Evolutionary conservation across 306 rosid species (phyloP).

Genomic region (Alnus glutinosa): DNA sequence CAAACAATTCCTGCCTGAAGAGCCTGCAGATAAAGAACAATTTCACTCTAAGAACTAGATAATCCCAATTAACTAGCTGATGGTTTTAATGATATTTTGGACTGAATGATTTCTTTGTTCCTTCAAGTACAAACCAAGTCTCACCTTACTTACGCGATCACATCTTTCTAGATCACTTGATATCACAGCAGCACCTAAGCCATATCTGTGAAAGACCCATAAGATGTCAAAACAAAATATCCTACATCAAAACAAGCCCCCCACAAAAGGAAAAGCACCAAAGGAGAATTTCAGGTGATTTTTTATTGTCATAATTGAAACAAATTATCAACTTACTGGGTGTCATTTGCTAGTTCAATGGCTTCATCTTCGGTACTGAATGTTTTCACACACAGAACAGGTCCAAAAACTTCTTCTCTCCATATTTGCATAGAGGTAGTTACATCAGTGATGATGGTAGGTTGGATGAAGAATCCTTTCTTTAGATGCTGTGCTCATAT

Average conservation of each 20-base stretch:
- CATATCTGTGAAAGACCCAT: conserved; percentile 60
- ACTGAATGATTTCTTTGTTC: neutral
- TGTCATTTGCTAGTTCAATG: conserved; percentile 81
- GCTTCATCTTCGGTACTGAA: conserved; percentile 93
- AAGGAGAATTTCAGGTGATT: neutral
- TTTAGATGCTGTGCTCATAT: conserved; percentile 71
- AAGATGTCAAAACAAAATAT: conserved; percentile 16
- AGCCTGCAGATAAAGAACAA: conserved; percentile 50
- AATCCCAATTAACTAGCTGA: conserved; percentile 5
- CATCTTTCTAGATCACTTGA: conserved; percentile 93
- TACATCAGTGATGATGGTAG: conserved; percentile 75
- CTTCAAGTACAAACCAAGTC: conserved; percentile 21
- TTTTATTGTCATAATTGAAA: conserved; percentile 3
- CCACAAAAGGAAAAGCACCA: neutral
- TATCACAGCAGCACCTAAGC: conserved; percentile 87
- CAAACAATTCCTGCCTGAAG: conserved; percentile 88
- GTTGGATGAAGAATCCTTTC: conserved; percentile 83
- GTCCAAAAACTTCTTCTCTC: conserved; percentile 97
- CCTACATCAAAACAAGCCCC: conserved; percentile 15
- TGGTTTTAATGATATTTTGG: conserved; percentile 20
- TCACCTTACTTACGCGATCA: conserved; percentile 83
- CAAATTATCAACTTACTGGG: conserved; percentile 54
- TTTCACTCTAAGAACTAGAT: conserved; percentile 7
- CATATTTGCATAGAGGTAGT: conserved; percentile 94
- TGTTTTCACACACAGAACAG: conserved; percentile 91